Evolutionary conservation across 371 early-diverging fungal species (phyloP).

Genomic region (Apophysomyces elegans): DNA sequence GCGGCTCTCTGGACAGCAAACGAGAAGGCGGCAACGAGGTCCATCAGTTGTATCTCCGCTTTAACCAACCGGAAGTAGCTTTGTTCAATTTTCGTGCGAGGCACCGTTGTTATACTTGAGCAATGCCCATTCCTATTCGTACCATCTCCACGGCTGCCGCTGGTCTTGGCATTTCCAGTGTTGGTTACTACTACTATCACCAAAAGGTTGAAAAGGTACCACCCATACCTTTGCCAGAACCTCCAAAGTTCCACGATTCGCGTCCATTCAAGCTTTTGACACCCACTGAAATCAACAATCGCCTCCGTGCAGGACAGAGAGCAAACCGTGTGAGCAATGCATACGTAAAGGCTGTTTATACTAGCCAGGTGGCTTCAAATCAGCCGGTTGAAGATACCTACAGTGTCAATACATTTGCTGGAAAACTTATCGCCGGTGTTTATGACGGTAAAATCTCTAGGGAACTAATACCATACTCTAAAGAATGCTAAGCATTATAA

Average conservation of each 20-base stretch:
- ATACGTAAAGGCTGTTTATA: constrained; percentile 40
- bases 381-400: constrained; percentile 53
- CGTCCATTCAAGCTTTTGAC: constrained; percentile 40
- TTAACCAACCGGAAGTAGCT: too few relatives aligned
- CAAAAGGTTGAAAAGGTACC: neutral
- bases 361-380: constrained; percentile 47
- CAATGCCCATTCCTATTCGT: constrained; percentile 32
- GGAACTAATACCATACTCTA: neutral
- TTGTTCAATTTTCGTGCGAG: too few relatives aligned
- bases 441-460: constrained; percentile 43
- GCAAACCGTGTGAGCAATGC: constrained; percentile 18
- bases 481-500: neutral
- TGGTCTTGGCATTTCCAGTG: constrained; percentile 32
- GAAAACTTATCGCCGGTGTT: constrained; percentile 47
- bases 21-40: too few relatives aligned
- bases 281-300: constrained; percentile 31
- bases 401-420: constrained; percentile 34
- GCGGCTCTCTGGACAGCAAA: too few relatives aligned
- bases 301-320: constrained; percentile 38
- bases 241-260: constrained; percentile 27
- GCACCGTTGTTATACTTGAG: neutral
- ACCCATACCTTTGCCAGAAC: neutral
- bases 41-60: too few relatives aligned
- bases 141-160: constrained; percentile 29
- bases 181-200: constrained; percentile 25